Evolutionary conservation across 306 rosid species (phyloP), one percentile per base, ranked within the genome.

Genomic region (Casuarina cunninghamiana): DNA sequence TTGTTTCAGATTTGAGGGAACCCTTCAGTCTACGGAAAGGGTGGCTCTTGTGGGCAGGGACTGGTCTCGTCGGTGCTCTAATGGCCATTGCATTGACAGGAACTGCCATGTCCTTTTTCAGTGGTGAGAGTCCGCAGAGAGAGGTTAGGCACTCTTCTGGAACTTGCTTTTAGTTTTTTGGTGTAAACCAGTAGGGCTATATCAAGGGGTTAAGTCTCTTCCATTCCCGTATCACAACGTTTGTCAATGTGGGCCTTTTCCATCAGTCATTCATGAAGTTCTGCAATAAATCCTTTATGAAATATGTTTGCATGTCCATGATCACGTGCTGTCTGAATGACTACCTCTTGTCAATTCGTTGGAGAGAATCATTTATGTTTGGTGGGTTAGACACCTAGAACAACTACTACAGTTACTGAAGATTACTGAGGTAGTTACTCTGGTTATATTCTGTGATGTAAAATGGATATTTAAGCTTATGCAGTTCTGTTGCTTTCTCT

Each of bases 11-110:
- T 88, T 85, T 54, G 85, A 87, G 84, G 87, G 90, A 90, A 10
- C 99, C 99, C 67, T 84, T 96, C 77, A 90, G 73, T 87, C 91
- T 90, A 66, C 90, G 80, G 82, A 91, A 88, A 75, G 99, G 99
- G 63, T 96, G 99, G 99, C 91, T 96, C 75, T 84, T 96, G 85
- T 96, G 98, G 98, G 99, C 96, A 19, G 99, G 90, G 75, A 69
- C 91, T 78, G 99, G 99, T 78, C 94, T 96, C 77, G 89, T 50
- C 43, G 96, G 89, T 81, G 98, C 98, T 68, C n/a, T 96, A 26
- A 53, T 79, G 73, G 86, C 94, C 72, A 88, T 91, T 71, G 87
- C 93, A 38, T 87, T 85, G 81, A 88, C 93, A 9, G 99, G 99
- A 81, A 90, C 78, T 58, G 94, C 80, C 12, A 53, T 81, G 79